These are phyloP conservation scores for Aspergillus caelatus DNA, from an alignment of 2,329 filamentous ascomycete species.

Conservation along the genomic window DNA sequence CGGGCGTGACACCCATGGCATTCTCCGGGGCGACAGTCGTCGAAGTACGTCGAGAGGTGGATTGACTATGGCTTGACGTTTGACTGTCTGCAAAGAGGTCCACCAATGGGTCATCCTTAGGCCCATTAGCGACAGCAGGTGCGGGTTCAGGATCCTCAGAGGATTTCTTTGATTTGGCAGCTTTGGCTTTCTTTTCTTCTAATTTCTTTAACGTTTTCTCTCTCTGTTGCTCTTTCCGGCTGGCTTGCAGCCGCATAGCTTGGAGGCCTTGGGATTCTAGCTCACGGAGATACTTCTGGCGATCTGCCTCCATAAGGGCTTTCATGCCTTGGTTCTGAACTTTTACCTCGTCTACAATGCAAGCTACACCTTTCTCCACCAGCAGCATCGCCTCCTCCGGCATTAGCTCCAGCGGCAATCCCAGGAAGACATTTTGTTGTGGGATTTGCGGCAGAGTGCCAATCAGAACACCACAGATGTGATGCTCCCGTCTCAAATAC, in stretches of 20 bases:
- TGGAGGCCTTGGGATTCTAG: constrained; percentile 59
- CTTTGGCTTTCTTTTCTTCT: constrained; percentile 41
- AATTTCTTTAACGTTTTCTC: constrained; percentile 55
- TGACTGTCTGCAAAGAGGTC: constrained; percentile 29
- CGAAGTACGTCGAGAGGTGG: constrained; percentile 19
- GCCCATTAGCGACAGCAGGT: constrained; percentile 3
- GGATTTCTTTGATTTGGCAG: constrained; percentile 26
- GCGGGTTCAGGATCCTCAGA: constrained; percentile 20
- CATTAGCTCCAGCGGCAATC: constrained; percentile 84
- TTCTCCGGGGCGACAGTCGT: constrained; percentile 19
- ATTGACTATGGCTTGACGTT: constrained; percentile 8
- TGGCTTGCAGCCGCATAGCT: constrained; percentile 49
- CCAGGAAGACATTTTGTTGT: constrained; percentile 92
- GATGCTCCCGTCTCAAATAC: constrained; percentile 75
- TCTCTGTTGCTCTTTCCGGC: constrained; percentile 54
- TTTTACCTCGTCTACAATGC: constrained; percentile 76
- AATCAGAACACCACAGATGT: constrained; percentile 82
- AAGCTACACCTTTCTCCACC: constrained; percentile 74
- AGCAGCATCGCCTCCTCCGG: constrained; percentile 85
- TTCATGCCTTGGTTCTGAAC: constrained; percentile 69
- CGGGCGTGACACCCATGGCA: constrained; percentile 50
- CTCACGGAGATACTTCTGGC: constrained; percentile 62
- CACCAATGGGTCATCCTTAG: constrained; percentile 20
- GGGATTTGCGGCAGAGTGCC: constrained; percentile 90
- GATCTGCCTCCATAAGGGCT: constrained; percentile 59